Percentiles rank a stretch among this genome's conserved stretches.
Evolutionary conservation across 1,284 basidiomycete genomes (phyloP).

Genomic region (Naganishia cerealis): DNA sequence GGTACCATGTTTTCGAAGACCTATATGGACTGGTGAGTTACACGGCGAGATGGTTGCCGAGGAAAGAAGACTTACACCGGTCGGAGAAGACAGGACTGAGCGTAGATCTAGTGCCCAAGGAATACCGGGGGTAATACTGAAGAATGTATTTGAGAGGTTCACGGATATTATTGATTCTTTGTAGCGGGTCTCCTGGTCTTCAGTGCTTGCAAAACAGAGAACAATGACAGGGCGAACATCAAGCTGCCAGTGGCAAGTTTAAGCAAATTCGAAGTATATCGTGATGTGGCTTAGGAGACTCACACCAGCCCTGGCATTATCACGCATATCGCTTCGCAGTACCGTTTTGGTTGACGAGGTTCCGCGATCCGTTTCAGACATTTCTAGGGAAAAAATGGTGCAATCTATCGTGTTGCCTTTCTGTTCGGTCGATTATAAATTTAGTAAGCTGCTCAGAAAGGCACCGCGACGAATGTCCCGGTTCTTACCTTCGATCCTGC

Average conservation of each 20-base stretch:
- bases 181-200: constrained; percentile 45
- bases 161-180: constrained; percentile 78
- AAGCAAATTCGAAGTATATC: not conserved
- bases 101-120: constrained; percentile 66
- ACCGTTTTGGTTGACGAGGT: not conserved
- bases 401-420: constrained; percentile 16
- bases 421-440: not conserved
- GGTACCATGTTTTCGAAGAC: constrained; percentile 92
- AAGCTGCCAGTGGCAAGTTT: not conserved
- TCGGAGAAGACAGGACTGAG: constrained; percentile 76
- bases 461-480: not conserved
- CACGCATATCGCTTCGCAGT: constrained; percentile 15
- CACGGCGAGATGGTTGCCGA: not conserved
- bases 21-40: constrained; percentile 50
- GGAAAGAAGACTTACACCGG: constrained; percentile 64
- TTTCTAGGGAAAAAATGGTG: constrained; percentile 16
- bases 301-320: constrained; percentile 8
- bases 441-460: not conserved
- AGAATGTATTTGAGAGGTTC: constrained; percentile 55
- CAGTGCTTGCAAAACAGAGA: constrained; percentile 2
- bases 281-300: not conserved
- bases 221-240: constrained; percentile 13
- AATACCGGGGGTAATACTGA: constrained; percentile 12
- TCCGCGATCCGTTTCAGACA: constrained; percentile 1
- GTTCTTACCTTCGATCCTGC: constrained; percentile 17